phyloP scores from a whole-genome alignment of 2,329 filamentous ascomycete genomes.

The Exophiala xenobiotica region DNA sequence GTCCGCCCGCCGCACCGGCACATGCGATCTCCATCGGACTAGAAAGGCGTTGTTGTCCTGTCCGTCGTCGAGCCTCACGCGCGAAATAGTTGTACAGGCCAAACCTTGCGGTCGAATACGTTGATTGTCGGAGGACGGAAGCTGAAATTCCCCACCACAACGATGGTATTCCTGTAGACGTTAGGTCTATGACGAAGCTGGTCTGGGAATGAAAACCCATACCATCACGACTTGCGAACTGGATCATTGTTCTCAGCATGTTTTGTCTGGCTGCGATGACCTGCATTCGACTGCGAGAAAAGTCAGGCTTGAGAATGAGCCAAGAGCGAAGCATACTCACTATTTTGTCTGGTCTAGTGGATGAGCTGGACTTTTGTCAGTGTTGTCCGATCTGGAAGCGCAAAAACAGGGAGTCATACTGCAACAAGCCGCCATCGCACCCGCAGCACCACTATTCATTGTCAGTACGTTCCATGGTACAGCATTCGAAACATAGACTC shows the following conservation, averaged over 20 bases:
- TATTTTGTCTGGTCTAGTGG: constrained; percentile 26
- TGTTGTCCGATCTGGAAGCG: background rate
- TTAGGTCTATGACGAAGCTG: background rate
- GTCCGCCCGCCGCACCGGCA: constrained; percentile 18
- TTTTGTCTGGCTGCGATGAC: constrained; percentile 20
- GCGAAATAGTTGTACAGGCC: constrained; percentile 23
- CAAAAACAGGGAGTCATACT: constrained; percentile 11
- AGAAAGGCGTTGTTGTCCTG: constrained; percentile 12
- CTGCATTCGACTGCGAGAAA: constrained; percentile 17
- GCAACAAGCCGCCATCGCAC: constrained; percentile 23
- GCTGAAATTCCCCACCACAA: constrained; percentile 24
- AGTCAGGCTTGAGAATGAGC: background rate
- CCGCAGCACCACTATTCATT: constrained; percentile 18
- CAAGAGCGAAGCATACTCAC: constrained; percentile 1
- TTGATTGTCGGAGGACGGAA: constrained; percentile 25
- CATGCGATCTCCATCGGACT: constrained; percentile 16
- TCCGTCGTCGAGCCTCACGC: constrained; percentile 9
- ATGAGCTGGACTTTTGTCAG: constrained; percentile 12
- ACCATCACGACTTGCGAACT: constrained; percentile 23
- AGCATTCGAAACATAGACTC: background rate
- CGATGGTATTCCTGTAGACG: constrained; percentile 13
- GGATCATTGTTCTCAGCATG: constrained; percentile 20
- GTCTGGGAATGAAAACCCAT: background rate
- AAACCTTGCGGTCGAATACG: constrained; percentile 23
- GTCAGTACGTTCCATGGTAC: constrained; percentile 1